These are phyloP conservation scores for Calocybe indica DNA, from an alignment of 768 basidiomycete species.

Conservation along the genomic window DNA sequence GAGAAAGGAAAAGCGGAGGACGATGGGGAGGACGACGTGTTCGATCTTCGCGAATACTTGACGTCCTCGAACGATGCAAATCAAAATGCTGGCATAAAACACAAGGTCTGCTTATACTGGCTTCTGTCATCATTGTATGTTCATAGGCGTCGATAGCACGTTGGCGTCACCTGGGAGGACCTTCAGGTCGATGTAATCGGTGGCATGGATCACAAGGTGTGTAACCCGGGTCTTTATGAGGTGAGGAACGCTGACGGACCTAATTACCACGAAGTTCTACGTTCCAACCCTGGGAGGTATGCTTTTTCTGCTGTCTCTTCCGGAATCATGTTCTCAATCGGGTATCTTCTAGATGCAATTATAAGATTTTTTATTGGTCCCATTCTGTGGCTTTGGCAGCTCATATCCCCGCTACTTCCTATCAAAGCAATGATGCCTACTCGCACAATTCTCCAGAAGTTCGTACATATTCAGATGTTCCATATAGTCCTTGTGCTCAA, in stretches of 20 bases:
- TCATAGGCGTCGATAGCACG: constrained; percentile 34
- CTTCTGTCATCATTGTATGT: neutral
- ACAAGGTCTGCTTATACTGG: constrained; percentile 36
- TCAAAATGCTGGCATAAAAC: constrained; percentile 58
- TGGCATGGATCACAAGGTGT: constrained; percentile 49
- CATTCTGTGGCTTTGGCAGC: constrained; percentile 38
- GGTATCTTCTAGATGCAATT: constrained; percentile 35
- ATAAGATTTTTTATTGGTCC: constrained; percentile 49
- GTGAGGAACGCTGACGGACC: neutral
- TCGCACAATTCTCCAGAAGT: constrained; percentile 58
- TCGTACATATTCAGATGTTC: constrained; percentile 4
- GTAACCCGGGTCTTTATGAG: constrained; percentile 3
- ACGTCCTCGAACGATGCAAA: constrained; percentile 61
- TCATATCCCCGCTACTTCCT: constrained; percentile 34
- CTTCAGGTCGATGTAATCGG: constrained; percentile 59
- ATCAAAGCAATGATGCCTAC: constrained; percentile 30
- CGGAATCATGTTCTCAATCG: neutral
- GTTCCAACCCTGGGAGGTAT: constrained; percentile 55
- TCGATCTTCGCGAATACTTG: constrained; percentile 67
- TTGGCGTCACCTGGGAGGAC: constrained; percentile 71
- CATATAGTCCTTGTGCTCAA: neutral
- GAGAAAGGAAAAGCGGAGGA: constrained; percentile 31
- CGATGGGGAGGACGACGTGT: constrained; percentile 26
- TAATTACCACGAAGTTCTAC: constrained; percentile 34
- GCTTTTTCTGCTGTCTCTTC: constrained; percentile 12